Evolutionary conservation across 164 flowering plant genomes (phyloP).

Genomic region (Stephania cephalantha): DNA sequence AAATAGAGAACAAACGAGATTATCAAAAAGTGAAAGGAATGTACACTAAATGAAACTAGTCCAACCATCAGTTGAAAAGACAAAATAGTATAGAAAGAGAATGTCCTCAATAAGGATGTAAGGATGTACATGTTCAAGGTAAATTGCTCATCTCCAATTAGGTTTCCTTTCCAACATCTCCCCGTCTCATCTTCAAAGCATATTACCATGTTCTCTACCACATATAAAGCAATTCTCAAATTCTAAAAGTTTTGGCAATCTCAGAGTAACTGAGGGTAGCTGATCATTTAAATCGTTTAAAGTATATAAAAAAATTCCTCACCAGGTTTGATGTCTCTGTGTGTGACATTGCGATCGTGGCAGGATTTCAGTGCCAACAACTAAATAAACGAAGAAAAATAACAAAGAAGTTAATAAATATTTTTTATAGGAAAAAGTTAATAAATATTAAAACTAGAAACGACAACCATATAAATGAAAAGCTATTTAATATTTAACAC

Average conservation of each 20-base stretch:
- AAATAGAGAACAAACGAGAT: background rate
- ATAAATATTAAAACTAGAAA: background rate
- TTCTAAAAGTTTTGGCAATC: background rate
- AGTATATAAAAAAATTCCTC: constrained; percentile 21
- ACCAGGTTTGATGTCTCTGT: constrained; percentile 99
- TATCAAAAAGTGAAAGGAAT: background rate
- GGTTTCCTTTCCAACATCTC: constrained; percentile 60
- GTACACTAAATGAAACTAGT: background rate
- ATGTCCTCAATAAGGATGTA: background rate
- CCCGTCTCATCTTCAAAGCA: constrained; percentile 87
- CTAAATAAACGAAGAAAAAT: constrained; percentile 29
- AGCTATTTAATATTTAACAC: background rate
- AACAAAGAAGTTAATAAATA: background rate
- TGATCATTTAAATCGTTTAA: background rate
- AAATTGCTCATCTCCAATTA: constrained; percentile 43
- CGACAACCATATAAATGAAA: background rate
- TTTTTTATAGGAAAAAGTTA: background rate
- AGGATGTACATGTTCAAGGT: constrained; percentile 52
- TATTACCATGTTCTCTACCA: constrained; percentile 88
- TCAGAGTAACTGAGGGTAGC: background rate
- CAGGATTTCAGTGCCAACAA: constrained; percentile 89
- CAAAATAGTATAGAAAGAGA: background rate
- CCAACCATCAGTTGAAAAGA: background rate
- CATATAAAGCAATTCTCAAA: background rate
- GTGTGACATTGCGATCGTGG: constrained; percentile 94